Conservation (phyloP, 148 eudicot species). For the Nepenthes mirabilis region DNA sequence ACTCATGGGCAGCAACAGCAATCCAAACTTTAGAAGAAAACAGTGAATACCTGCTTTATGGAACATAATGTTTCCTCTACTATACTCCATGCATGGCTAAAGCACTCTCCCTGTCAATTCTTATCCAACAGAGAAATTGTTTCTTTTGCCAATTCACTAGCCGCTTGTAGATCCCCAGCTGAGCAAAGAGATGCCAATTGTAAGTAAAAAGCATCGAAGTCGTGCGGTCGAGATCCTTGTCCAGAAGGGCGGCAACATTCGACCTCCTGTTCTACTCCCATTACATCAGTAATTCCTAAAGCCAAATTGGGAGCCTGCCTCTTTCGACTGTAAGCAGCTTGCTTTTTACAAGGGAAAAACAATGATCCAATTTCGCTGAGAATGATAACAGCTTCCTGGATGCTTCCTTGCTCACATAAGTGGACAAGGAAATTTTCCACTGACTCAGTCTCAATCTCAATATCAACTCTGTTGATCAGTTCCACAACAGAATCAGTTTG, state of each 20-base stretch:
- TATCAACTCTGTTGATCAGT: constrained; percentile 38
- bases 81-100: no score
- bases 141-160: constrained; percentile 44
- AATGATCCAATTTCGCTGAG: constrained; percentile 67
- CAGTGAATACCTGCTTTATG: no score
- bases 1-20: no score
- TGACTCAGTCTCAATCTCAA: constrained; percentile 48
- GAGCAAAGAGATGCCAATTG: constrained; percentile 51
- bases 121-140: constrained; percentile 13
- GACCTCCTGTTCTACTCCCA: constrained; percentile 10
- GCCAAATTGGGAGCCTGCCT: constrained; percentile 4
- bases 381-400: constrained; percentile 49
- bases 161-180: constrained; percentile 40
- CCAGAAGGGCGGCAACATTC: constrained; percentile 5
- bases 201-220: constrained; percentile 48
- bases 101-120: neutral
- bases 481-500: constrained; percentile 37
- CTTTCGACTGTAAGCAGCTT: constrained; percentile 8
- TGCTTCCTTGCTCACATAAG: constrained; percentile 73
- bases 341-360: constrained; percentile 35
- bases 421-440: constrained; percentile 34
- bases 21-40: no score
- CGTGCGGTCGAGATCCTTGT: constrained; percentile 4
- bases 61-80: no score
- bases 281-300: neutral